Conservation (phyloP, 1,139 yeast genomes). For the Pichia sp. region DNA sequence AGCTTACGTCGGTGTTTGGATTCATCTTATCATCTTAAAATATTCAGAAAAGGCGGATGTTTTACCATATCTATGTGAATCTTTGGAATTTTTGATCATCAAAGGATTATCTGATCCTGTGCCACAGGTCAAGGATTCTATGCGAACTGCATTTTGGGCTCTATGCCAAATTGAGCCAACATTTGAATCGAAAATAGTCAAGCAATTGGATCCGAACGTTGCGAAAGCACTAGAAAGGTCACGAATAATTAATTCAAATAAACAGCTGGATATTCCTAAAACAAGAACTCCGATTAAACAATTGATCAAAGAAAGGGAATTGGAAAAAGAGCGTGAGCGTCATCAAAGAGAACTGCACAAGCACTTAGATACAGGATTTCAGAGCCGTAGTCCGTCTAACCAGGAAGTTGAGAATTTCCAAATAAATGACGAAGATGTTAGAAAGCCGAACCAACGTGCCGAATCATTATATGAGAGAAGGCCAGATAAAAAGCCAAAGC, state of each 20-base stretch:
- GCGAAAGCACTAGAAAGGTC: conserved; percentile 26
- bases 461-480: conserved; percentile 6
- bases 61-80: conserved; percentile 29
- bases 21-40: conserved; percentile 51
- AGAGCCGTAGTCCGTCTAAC: too few species aligned
- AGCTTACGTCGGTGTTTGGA: conserved; percentile 61
- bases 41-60: conserved; percentile 18
- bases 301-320: conserved; percentile 14
- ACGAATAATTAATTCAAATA: background rate
- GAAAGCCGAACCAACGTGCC: conserved; percentile 4
- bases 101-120: conserved; percentile 74
- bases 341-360: too few species aligned
- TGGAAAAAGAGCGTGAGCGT: background rate
- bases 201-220: conserved; percentile 37
- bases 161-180: conserved; percentile 42
- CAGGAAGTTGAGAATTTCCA: background rate
- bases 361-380: too few species aligned
- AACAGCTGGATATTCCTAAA: background rate
- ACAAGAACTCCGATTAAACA: conserved; percentile 19
- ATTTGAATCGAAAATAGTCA: conserved; percentile 31
- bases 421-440: conserved; percentile 6
- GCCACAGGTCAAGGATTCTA: conserved; percentile 69
- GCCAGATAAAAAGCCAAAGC: conserved; percentile 1
- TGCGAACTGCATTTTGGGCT: conserved; percentile 71
- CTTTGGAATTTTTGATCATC: conserved; percentile 29